Base-by-base conservation (phyloP, 2,329 filamentous ascomycete genomes). In the Apiospora arundinis region DNA sequence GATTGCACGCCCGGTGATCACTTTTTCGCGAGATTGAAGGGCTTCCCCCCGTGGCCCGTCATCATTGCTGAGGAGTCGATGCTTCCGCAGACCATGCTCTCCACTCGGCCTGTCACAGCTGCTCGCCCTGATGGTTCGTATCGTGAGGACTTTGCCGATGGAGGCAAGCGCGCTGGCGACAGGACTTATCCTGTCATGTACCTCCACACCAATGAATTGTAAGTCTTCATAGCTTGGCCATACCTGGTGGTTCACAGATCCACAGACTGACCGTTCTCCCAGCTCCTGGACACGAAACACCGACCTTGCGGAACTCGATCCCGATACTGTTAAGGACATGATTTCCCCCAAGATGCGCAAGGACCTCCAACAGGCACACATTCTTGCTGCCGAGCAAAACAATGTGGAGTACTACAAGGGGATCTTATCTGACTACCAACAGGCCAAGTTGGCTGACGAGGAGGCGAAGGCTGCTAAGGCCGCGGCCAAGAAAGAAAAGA, bases 161-260 rank as follows among this genome's bases (percentile, higher is more conserved):
- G 93, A 73, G 95, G 93, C 77, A 96, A 96, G 85, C 93, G 95
- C 75, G 91, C 89, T 56, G 90, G 92, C 73, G 95, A 98, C 82
- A 90, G 95, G 74, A 95, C 93, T 42, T 98, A 95, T 80, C 94
- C 95, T 6, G 91, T 98, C 79, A 98, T 98, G 95, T 98, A 97
- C 81, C 85, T 98, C 68, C 87, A 90, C 74, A 97, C 95, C 48
- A 98, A 98, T 78, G 95, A 98, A 87, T 98, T 99, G 96, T 99
- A 85, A 90, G 95, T 90, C 23, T 67, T 60, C 45, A 32, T 48
- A 45, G 68, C 65, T 25, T n/a, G 49, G 48, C 4, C 23, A 46
- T 67, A 4, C 3, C 25, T 7, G 2, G 11, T 46, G 14, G 18
- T n/a, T 21, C 14, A 32, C n/a, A 12, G 8, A 67, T n/a, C 11